Percentiles rank a stretch among this genome's conserved stretches.
phyloP scores from a whole-genome alignment of 179 eudicot species.

The Silene coronaria region DNA sequence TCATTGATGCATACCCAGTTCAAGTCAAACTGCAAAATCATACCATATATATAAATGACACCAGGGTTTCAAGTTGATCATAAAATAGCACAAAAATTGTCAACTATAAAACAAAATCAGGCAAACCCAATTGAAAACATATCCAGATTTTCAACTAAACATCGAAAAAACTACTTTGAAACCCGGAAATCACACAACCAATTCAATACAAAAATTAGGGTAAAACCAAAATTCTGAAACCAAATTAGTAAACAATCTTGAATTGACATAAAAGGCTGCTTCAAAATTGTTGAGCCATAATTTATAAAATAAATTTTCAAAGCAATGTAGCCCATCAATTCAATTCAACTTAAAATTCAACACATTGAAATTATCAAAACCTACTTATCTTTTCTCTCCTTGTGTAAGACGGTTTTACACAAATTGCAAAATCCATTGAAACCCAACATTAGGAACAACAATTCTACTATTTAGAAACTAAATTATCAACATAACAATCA shows the following conservation, averaged over 20 bases:
- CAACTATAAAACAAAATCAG: not conserved
- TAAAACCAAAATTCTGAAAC: too few species aligned
- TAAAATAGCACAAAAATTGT: not conserved
- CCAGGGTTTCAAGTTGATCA: not conserved
- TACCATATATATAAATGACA: not conserved
- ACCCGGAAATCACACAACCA: not conserved
- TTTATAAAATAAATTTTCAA: not conserved
- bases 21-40: constrained; percentile 39
- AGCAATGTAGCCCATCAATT: constrained; percentile 7
- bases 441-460: not conserved
- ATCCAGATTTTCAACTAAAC: not conserved
- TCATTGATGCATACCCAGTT: constrained; percentile 21
- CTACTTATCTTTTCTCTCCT: not conserved
- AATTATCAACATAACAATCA: not conserved
- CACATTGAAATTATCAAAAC: constrained; percentile 5
- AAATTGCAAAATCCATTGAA: not conserved
- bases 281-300: not conserved
- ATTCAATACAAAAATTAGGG: too few species aligned
- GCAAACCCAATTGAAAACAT: not conserved
- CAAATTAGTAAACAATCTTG: too few species aligned
- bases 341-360: constrained; percentile 6
- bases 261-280: too few species aligned
- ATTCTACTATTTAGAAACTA: not conserved
- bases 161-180: not conserved
- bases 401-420: too few species aligned